Conservation (phyloP, 345 rosid genomes). For the Syzygium jambos region DNA sequence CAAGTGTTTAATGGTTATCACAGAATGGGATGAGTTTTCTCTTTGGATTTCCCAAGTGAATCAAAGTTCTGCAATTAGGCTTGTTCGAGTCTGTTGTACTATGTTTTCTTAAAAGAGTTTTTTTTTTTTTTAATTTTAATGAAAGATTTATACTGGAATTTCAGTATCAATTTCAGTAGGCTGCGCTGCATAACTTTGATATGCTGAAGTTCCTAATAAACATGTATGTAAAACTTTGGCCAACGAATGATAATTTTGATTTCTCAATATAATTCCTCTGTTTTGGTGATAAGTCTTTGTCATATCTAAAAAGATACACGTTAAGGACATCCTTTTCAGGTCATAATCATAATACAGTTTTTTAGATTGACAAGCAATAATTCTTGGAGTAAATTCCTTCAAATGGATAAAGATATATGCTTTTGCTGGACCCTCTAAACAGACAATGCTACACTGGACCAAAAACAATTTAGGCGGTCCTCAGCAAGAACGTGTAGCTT, state of each 20-base stretch:
- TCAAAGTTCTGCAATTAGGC: not conserved
- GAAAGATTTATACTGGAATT: not conserved
- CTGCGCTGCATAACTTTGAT: not conserved
- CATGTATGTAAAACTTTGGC: not conserved
- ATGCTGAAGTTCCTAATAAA: not conserved
- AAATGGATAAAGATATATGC: not conserved
- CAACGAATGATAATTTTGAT: not conserved
- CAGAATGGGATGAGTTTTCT: not conserved
- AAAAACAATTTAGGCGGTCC: not conserved
- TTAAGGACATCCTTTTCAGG: not conserved
- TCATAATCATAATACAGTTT: not conserved
- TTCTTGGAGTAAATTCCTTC: not conserved
- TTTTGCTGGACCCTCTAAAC: not conserved
- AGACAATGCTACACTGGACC: not conserved
- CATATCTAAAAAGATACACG: not conserved
- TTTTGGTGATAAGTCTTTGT: not conserved
- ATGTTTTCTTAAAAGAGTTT: not conserved
- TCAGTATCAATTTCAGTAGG: not conserved
- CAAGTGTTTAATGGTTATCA: not conserved
- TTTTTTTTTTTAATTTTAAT: not conserved
- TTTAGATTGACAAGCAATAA: not conserved
- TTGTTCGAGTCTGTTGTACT: not conserved
- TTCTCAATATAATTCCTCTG: not conserved
- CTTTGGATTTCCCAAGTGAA: not conserved
- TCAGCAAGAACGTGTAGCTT: not conserved